Conservation (phyloP, 2,329 filamentous ascomycete species). For the Neurospora crassa region DNA sequence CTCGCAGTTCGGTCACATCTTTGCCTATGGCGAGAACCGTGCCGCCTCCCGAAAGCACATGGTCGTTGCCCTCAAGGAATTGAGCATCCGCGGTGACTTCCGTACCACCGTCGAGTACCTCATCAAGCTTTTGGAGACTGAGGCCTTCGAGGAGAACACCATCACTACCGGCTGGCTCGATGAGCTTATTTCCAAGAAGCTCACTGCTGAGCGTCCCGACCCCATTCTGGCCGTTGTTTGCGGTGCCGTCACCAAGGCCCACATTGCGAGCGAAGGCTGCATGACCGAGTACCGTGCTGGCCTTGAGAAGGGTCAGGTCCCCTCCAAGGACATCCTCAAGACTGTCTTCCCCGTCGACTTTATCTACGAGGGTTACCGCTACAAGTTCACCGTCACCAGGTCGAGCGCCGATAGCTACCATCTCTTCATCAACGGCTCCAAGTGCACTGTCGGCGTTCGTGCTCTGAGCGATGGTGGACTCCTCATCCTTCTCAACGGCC, state of each 20-base stretch:
- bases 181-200: constrained; percentile 94
- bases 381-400: constrained; percentile 96
- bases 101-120: constrained; percentile 97
- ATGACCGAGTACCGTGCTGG: constrained; percentile 79
- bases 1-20: constrained; percentile 98
- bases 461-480: constrained; percentile 90
- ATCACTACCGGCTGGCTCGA: constrained; percentile 99
- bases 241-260: constrained; percentile 89
- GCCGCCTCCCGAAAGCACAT: constrained; percentile 96
- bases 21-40: constrained; percentile 96
- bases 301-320: constrained; percentile 94
- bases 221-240: constrained; percentile 89
- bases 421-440: constrained; percentile 97
- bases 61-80: constrained; percentile 95
- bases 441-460: constrained; percentile 86
- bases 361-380: constrained; percentile 93
- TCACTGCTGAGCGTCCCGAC: constrained; percentile 93
- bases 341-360: constrained; percentile 97
- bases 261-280: constrained; percentile 85
- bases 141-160: constrained; percentile 97
- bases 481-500: constrained; percentile 79
- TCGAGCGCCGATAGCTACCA: constrained; percentile 92
- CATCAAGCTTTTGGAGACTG: constrained; percentile 96
- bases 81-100: constrained; percentile 99
- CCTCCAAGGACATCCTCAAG: constrained; percentile 92